phyloP scores from a whole-genome alignment of 805 yeast species.

The Suhomyces sp. region DNA sequence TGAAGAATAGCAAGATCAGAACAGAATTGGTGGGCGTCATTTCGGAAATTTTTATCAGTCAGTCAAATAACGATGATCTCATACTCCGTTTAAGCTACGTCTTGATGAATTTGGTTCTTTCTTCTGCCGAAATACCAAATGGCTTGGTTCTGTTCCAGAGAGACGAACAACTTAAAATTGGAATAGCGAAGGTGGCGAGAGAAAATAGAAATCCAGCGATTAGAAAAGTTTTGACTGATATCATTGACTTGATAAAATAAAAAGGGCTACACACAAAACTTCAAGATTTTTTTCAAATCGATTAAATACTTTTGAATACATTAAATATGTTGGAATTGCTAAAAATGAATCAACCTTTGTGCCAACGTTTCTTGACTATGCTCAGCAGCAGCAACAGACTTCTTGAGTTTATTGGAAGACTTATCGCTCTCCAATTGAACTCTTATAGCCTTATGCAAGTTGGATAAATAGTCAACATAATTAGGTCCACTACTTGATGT shows the following conservation, averaged over 20 bases:
- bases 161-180: conserved; percentile 7
- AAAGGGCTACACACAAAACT: too few species aligned
- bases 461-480: conserved; percentile 65
- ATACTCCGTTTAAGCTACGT: conserved; percentile 27
- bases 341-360: conserved; percentile 40
- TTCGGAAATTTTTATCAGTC: conserved; percentile 22
- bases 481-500: conserved; percentile 45
- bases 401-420: conserved; percentile 27
- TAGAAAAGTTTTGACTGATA: conserved; percentile 15
- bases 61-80: conserved; percentile 25
- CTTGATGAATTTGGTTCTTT: conserved; percentile 20
- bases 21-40: conserved; percentile 20
- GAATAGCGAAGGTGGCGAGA: conserved; percentile 1
- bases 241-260: conserved; percentile 12
- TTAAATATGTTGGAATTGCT: too few species aligned
- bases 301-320: too few species aligned
- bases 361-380: conserved; percentile 35
- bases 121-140: conserved; percentile 9
- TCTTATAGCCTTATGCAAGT: conserved; percentile 63
- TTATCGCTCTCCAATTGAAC: conserved; percentile 51
- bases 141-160: conserved; percentile 3
- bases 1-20: conserved; percentile 14
- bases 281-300: too few species aligned
- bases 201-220: conserved; percentile 11
- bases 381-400: conserved; percentile 26